A percentile compares a stretch with the other conserved stretches of the same genome.
Conservation (phyloP, 2,329 filamentous ascomycete genomes). For the Pyrenochaeta sp. region DNA sequence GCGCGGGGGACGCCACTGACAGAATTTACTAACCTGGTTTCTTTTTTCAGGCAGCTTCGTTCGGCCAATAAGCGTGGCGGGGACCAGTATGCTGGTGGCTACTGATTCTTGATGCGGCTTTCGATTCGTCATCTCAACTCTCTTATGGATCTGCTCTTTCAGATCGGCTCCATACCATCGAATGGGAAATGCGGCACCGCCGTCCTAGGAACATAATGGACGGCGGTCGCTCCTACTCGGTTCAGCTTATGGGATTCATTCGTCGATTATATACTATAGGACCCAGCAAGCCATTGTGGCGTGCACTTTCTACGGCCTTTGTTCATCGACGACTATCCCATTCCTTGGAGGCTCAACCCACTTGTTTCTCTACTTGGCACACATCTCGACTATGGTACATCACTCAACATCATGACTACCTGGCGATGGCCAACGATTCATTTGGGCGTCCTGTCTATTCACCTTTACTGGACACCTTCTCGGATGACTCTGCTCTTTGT, state of each 20-base stretch:
- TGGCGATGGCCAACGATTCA: slow-evolving; percentile 23
- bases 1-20: slow-evolving; percentile 67
- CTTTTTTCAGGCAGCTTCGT: slow-evolving; percentile 58
- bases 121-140: slow-evolving; percentile 51
- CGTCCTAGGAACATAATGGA: slow-evolving; percentile 49
- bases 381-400: slow-evolving; percentile 27
- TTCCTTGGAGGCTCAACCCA: slow-evolving; percentile 41
- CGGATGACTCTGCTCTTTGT: slow-evolving; percentile 39
- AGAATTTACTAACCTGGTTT: slow-evolving; percentile 56
- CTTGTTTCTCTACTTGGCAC: slow-evolving; percentile 34
- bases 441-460: slow-evolving; percentile 33
- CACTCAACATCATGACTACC: slow-evolving; percentile 21
- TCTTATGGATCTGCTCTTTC: slow-evolving; percentile 46
- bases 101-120: slow-evolving; percentile 55
- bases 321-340: slow-evolving; percentile 35
- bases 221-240: slow-evolving; percentile 47
- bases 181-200: slow-evolving; percentile 55
- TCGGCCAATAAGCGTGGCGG: slow-evolving; percentile 60
- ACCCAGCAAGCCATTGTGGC: slow-evolving; percentile 40
- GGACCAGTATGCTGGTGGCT: slow-evolving; percentile 57
- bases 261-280: slow-evolving; percentile 42
- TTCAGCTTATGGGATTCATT: slow-evolving; percentile 47
- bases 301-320: slow-evolving; percentile 33
- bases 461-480: slow-evolving; percentile 31
- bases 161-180: slow-evolving; percentile 41